Conservation (phyloP, 2,329 filamentous ascomycete species). For the Scleromitrula shiraiana region DNA sequence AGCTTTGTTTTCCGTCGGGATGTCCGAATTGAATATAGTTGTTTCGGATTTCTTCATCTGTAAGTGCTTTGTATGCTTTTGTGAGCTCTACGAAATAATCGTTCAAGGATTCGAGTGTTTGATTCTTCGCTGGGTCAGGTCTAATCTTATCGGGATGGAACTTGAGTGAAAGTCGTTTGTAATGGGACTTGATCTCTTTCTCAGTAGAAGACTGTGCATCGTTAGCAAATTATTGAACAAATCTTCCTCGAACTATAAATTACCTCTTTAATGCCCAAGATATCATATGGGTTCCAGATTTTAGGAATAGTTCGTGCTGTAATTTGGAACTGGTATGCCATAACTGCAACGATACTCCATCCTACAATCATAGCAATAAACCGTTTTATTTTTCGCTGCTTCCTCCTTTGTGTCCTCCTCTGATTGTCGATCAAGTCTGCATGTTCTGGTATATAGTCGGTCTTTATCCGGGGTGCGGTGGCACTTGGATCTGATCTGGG, state of each 20-base stretch:
- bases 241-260: neutral
- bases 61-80: constrained; percentile 96
- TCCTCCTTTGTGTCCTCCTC: constrained; percentile 79
- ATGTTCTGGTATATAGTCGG: constrained; percentile 74
- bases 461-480: constrained; percentile 73
- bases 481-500: constrained; percentile 69
- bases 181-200: constrained; percentile 86
- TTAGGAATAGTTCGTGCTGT: constrained; percentile 65
- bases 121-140: constrained; percentile 78
- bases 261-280: constrained; percentile 78
- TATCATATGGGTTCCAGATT: constrained; percentile 96
- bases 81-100: constrained; percentile 87
- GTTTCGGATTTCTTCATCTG: constrained; percentile 93
- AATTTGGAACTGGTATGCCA: constrained; percentile 82
- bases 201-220: constrained; percentile 62
- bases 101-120: constrained; percentile 79
- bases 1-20: constrained; percentile 95
- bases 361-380: constrained; percentile 66
- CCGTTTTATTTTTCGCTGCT: constrained; percentile 82
- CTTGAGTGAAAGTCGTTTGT: constrained; percentile 76
- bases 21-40: constrained; percentile 96
- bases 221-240: constrained; percentile 17
- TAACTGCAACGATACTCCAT: constrained; percentile 78
- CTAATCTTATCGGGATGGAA: constrained; percentile 90
- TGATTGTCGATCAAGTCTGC: constrained; percentile 74